phyloP scores from a whole-genome alignment of 345 rosid genomes.

The Salix arbutifolia region DNA sequence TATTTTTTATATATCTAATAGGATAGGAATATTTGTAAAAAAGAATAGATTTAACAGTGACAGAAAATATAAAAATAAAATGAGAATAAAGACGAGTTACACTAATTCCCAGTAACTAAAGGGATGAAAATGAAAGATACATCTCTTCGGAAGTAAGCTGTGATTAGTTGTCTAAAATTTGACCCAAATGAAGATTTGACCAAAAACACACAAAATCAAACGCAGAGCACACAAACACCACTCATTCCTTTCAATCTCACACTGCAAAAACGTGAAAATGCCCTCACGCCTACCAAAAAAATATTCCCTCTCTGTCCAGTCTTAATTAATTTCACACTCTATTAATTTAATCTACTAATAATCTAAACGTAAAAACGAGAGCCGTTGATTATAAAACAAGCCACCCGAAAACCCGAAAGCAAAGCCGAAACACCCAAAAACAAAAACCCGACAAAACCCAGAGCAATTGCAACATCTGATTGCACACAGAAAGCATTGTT shows the following conservation, averaged over 20 bases:
- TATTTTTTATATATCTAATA: no score
- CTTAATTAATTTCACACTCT: background rate
- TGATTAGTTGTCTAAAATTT: no score
- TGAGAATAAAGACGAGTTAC: no score
- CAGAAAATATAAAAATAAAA: no score
- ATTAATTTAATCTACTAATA: background rate
- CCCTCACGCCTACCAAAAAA: background rate
- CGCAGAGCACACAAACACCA: no score
- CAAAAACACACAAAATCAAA: no score
- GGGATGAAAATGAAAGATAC: no score
- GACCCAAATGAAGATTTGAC: no score
- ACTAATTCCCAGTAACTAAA: no score
- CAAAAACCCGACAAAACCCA: slow-evolving; percentile 79
- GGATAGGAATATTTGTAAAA: no score
- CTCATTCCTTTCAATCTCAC: background rate
- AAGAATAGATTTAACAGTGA: no score
- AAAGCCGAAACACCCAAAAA: slow-evolving; percentile 66
- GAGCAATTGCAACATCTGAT: slow-evolving; percentile 61
- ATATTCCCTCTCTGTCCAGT: background rate
- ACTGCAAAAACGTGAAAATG: background rate
- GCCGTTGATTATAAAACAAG: slow-evolving; percentile 71
- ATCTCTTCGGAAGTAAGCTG: no score
- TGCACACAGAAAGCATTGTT: slow-evolving; percentile 66
- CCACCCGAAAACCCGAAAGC: slow-evolving; percentile 82
- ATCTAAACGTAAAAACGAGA: slow-evolving; percentile 73